Conservation (phyloP, 2,329 filamentous ascomycete genomes). For the Ustilaginoidea virens region DNA sequence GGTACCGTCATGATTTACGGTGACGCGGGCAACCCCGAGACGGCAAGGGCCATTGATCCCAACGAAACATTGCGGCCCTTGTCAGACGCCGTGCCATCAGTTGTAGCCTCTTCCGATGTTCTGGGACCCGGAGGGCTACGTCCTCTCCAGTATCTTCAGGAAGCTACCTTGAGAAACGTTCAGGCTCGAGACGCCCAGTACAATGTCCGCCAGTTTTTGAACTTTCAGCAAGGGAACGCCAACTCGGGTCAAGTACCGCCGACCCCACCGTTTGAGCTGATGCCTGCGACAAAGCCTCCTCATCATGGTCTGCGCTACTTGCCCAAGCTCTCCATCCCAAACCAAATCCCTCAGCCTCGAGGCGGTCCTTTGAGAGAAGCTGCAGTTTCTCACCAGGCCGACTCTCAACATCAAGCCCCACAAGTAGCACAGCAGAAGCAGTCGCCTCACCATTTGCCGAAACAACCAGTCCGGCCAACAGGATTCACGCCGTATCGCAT, state of each 20-base stretch:
- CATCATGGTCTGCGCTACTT: constrained; percentile 41
- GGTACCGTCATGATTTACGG: constrained; percentile 64
- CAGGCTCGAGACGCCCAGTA: constrained; percentile 71
- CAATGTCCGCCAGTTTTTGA: constrained; percentile 81
- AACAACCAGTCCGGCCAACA: constrained; percentile 8
- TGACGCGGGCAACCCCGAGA: constrained; percentile 62
- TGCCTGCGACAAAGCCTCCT: constrained; percentile 29
- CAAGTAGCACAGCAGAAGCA: constrained; percentile 12
- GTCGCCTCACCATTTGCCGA: constrained; percentile 8
- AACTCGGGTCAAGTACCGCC: constrained; percentile 41
- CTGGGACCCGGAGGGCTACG: constrained; percentile 54
- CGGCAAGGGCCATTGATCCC: constrained; percentile 39
- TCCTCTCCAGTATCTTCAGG: constrained; percentile 55
- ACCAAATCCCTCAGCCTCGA: constrained; percentile 15
- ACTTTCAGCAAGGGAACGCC: constrained; percentile 54
- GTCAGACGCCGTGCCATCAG: constrained; percentile 63
- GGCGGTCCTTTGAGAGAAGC: constrained; percentile 13
- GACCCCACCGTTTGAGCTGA: constrained; percentile 54
- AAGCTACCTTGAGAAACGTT: constrained; percentile 54
- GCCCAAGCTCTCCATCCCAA: constrained; percentile 47
- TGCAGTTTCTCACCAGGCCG: constrained; percentile 14
- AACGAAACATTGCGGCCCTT: constrained; percentile 46
- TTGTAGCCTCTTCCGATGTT: constrained; percentile 83
- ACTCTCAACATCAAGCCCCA: constrained; percentile 12
- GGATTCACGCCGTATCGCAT: constrained; percentile 35